These are phyloP conservation scores for Suhomyces wounanorum DNA, from an alignment of 1,139 yeast species.

Conservation along the genomic window DNA sequence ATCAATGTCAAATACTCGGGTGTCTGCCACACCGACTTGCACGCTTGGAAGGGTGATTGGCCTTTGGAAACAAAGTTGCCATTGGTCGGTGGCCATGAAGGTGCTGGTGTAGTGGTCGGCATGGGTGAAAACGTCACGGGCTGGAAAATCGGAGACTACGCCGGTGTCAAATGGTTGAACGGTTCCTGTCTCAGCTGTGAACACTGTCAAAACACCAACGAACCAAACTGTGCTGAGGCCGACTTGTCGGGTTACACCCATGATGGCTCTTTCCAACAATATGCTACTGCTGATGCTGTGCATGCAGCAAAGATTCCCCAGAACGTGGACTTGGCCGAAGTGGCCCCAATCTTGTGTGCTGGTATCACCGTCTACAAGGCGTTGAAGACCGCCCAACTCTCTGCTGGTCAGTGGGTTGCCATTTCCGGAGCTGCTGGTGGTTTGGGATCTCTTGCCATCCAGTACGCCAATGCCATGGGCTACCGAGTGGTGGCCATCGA, in stretches of 20 bases:
- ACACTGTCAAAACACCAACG: slow-evolving; percentile 62
- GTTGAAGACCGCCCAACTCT: slow-evolving; percentile 62
- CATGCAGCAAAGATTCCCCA: slow-evolving; percentile 79
- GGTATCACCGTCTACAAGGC: slow-evolving; percentile 83
- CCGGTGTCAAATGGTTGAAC: slow-evolving; percentile 77
- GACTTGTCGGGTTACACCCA: slow-evolving; percentile 77
- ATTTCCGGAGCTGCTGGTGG: slow-evolving; percentile 83
- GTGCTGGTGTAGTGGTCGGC: slow-evolving; percentile 79
- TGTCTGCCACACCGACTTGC: slow-evolving; percentile 78
- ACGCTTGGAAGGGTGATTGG: slow-evolving; percentile 84
- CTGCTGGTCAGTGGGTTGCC: slow-evolving; percentile 76
- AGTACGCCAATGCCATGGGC: slow-evolving; percentile 78
- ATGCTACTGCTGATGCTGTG: slow-evolving; percentile 80
- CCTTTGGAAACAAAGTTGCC: slow-evolving; percentile 68
- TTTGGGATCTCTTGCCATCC: slow-evolving; percentile 72
- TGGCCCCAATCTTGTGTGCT: slow-evolving; percentile 80
- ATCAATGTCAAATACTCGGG: slow-evolving; percentile 74
- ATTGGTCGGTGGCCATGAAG: slow-evolving; percentile 81
- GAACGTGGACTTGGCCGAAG: slow-evolving; percentile 69
- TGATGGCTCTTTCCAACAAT: slow-evolving; percentile 80
- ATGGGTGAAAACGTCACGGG: slow-evolving; percentile 65
- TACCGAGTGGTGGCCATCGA: slow-evolving; percentile 72
- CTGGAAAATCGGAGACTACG: slow-evolving; percentile 69
- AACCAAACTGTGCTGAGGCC: slow-evolving; percentile 67
- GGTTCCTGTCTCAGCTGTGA: slow-evolving; percentile 74